Base-by-base conservation (phyloP, 1,284 basidiomycete genomes). In the Peniophora sp. region DNA sequence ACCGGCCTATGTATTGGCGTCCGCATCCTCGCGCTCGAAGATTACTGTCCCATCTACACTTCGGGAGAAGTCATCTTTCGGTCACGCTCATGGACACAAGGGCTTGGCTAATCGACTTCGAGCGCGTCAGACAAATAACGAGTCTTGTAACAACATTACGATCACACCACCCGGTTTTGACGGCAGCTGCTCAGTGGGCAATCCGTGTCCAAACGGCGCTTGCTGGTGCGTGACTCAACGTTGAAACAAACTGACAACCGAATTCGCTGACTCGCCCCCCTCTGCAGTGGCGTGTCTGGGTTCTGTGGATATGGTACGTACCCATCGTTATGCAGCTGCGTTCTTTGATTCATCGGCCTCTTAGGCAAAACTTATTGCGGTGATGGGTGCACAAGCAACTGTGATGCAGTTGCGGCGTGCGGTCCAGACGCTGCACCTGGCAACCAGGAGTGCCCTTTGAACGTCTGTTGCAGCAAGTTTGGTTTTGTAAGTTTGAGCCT, bases 391-490 rank as follows among this genome's bases (percentile, higher is more conserved):
- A 52, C 48, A 2, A 51, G 45, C 35, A 53, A 56, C 43, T 56
- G 55, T 34, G 27, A 54, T 32, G 27, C 54, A 11, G 27, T 48
- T 12, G 56, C 56, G 3, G 56, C 56, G 24, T 58, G 56, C 32
- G 56, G 56, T 1, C 50, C 50, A 6, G 27, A 49, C 32, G 53
- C 56, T 0, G 52, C 56, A 24, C 46, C 55, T 9, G 54, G 47
- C 3, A 41, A 57, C 17, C 38, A 50, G 14, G 36, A 49, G 6
- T 57, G 56, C 48, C 54, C 56, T 25, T 41, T 57, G 44, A 57
- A 57, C 25, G 56, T 57, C 5, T 57, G 56, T 50, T 57, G 56
- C 49, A 52, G 51, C 44, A 44, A 52, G 38, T 53, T 56, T n/a
- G 27, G 54, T 12, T 45, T 50, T 16, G 20, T 38, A 11, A 23